Base-by-base conservation (phyloP, 2,329 filamentous ascomycete species). In the Atkinsonella hypoxylon region DNA sequence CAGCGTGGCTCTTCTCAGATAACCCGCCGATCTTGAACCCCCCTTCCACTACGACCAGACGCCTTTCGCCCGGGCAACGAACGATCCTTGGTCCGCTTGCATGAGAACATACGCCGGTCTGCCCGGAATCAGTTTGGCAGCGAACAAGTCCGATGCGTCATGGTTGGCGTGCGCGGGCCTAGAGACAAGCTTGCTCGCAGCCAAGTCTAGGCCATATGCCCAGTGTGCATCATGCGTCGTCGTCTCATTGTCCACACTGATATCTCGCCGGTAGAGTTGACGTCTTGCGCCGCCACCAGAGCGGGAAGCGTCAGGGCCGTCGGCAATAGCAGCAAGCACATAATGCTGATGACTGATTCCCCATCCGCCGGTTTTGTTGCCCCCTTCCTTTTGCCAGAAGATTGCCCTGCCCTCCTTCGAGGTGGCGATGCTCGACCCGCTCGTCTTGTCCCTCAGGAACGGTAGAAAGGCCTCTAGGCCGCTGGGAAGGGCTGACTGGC, bases 291-390 rank as follows among this genome's bases (percentile, higher is more conserved):
- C 31, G 39, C 17, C 55, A 8, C 22, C 18, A 6, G 22, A 26
- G 3, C 22, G 3, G 22, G 3, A 26, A 26, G 22, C 22, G 22
- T 26, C 22, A 6, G 22, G 6, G 22, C 22, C 6, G 22, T 26
- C 26, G 26, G 5, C 26, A 26, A 26, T 5, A 8, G 26, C 26
- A 8, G 26, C 26, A 26, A 26, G 79, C 7, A 57, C 62, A 54
- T 84, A 77, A 2, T 68, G 64, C 63, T 87, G 82, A 51, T 70
- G 70, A 7, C 77, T 81, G 22, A 65, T 72, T 8, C 82, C 82
- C 48, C 67, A 76, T 15, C 77, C 77, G 15, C 66, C 74, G 46
- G 73, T 73, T 47, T 62, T 68, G 54, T 67, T 71, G 54, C 69
- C 67, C 11, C 75, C 70, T 34, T 61, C 72, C 49, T 62, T 63